Evolutionary conservation across 768 basidiomycete genomes (phyloP), one percentile per base, ranked within the genome.

Genomic region (Pleurotus ostreatus): DNA sequence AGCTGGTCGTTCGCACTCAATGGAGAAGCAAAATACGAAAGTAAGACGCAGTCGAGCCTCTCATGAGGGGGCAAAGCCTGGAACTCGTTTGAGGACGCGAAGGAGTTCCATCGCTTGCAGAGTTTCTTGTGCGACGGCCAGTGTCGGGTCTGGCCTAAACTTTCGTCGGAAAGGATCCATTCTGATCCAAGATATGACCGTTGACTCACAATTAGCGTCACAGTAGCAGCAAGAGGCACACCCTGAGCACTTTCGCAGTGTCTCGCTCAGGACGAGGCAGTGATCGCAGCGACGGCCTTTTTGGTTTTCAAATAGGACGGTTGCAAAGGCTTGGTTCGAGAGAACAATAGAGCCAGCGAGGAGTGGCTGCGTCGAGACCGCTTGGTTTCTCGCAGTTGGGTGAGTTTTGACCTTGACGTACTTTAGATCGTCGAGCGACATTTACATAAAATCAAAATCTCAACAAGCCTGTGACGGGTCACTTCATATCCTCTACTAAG

Each of bases 161-260:
- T 8, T 0, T 34, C 9, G 30, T 34, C 30, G 11, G 30, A 11
- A 11, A 34, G 9, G 30, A 34, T 9, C 30, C 30, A 2, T 9
- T 11, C 30, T 9, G 4, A 34, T 11, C 8, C 7, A 34, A 34
- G 30, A 34, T 11, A 46, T 13, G 55, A 38, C 1, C 49, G 52
- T 63, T 46, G 38, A 46, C 81, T 68, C 66, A 91, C 90, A 93
- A 67, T 72, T 61, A 20, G 72, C 59, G 59, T 79, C 77, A 61
- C 90, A 93, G 63, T 93, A 93, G 80, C 82, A 90, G 64, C 86
- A 88, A 0, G 79, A 76, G 13, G 76, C 79, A 61, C 90, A 92
- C 11, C 84, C 82, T 3, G 81, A 76, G 60, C 89, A 92, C 65
- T 74, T 76, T 59, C 71, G 78, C 44, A 90, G 73, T 34, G 57